Base-by-base conservation (phyloP, 2,329 filamentous ascomycete species). In the Penicillium italicum region DNA sequence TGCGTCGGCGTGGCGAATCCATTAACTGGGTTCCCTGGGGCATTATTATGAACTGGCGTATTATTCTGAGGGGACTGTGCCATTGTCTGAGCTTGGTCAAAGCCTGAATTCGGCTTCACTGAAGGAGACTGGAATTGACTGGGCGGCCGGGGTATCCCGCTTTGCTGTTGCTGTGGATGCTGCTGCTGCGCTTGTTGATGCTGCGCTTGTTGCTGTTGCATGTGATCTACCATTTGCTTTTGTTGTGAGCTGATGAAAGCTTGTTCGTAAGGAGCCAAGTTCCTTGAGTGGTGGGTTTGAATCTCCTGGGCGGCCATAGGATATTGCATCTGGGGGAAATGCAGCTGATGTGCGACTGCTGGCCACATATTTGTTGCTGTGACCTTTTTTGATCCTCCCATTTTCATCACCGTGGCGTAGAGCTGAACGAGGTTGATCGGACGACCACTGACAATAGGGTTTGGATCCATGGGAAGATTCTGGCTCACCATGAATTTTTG, bases 301-400 rank as follows among this genome's bases (percentile, higher is more conserved):
- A 97, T 72, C 62, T 94, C 86, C 55, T 83, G 81, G 2, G 85
- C 80, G 0, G 89, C 90, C 10, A 79, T 82, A 1, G 86, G 87
- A 52, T 83, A 76, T 60, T 90, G 87, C 50, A 81, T 79, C 0
- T 82, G 82, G 9, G 79, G 79, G 45, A 90, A 84, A 5, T 75
- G 72, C 46, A 91, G 71, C 30, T 81, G 76, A 55, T 85, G 82
- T 1, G 90, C 86, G 52, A 97, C 79, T 47, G 85, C 82, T 1
- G 80, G 78, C 94, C 94, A 97, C 55, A 81, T 80, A 60, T 90
- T 89, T 24, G 79, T 79, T 24, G 82, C 81, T 0, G 85, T 87
- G 3, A 95, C 85, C 57, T 82, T 84, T 63, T 88, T 89, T 53
- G 88, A 94, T 5, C 91, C 91, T 24, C 89, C 90, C 62, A 83